Percentiles rank a stretch among this genome's conserved stretches.
These are phyloP conservation scores for Xylaria sp. DNA, from an alignment of 2,329 filamentous ascomycete genomes.

Conservation along the genomic window DNA sequence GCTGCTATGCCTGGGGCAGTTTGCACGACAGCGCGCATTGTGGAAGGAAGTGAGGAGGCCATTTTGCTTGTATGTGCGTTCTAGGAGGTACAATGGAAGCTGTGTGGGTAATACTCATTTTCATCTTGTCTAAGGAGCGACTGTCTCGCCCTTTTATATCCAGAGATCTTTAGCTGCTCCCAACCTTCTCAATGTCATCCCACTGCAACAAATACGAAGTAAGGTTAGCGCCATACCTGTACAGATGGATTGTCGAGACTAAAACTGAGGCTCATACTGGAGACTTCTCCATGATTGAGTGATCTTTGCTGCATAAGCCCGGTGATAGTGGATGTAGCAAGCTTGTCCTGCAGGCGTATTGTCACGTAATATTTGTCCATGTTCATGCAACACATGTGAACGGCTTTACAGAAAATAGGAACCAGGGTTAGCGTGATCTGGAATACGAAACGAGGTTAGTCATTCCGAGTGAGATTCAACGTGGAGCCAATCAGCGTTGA, in stretches of 20 bases:
- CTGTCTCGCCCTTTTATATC: background rate
- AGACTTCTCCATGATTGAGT: background rate
- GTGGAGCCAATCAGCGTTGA: background rate
- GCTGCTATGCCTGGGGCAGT: constrained; percentile 15
- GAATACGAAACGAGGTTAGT: constrained; percentile 22
- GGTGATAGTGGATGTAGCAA: background rate
- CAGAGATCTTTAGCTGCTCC: background rate
- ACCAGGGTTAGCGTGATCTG: constrained; percentile 7
- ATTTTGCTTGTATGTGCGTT: background rate
- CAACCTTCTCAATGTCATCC: background rate
- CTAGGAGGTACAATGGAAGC: background rate
- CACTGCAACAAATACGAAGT: background rate
- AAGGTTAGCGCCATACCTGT: background rate
- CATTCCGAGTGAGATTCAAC: background rate
- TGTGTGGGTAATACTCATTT: background rate
- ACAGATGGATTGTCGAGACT: background rate
- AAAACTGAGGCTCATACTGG: background rate
- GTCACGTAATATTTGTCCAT: background rate
- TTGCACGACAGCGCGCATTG: constrained; percentile 24
- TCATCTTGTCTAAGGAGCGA: background rate
- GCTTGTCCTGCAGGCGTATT: no score
- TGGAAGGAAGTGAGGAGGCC: constrained; percentile 13
- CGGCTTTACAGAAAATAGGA: background rate
- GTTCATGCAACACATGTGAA: background rate
- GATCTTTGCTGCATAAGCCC: background rate